Conservation (phyloP, 768 basidiomycete species). For the Pisolithus microcarpus region DNA sequence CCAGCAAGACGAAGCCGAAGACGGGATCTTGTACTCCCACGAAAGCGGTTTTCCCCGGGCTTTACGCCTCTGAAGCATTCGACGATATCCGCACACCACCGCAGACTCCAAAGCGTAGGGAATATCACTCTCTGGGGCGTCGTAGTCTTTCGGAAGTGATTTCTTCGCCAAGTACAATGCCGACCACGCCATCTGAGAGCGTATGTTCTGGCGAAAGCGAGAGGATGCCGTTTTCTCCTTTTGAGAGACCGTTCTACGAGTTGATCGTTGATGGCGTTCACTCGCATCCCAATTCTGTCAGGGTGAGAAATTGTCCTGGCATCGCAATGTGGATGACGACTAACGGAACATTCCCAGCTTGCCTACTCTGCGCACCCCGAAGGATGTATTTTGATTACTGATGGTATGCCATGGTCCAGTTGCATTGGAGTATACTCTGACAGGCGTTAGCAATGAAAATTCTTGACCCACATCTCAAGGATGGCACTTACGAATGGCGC, state of each 20-base stretch:
- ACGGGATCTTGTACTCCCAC: conserved; percentile 4
- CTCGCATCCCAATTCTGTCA: conserved; percentile 83
- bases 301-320: conserved; percentile 40
- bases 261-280: conserved; percentile 90
- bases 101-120: conserved; percentile 34
- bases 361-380: conserved; percentile 80
- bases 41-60: conserved; percentile 12
- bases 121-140: neutral
- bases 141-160: neutral
- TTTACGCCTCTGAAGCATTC: conserved; percentile 52
- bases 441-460: conserved; percentile 64
- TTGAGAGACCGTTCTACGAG: conserved; percentile 76
- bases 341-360: conserved; percentile 37
- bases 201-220: conserved; percentile 29
- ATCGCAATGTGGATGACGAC: neutral
- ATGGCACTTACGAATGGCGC: conserved; percentile 85
- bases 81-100: conserved; percentile 54
- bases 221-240: conserved; percentile 42
- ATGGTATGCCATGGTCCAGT: conserved; percentile 45
- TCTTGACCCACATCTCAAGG: conserved; percentile 74
- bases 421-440: neutral
- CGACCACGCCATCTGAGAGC: conserved; percentile 12
- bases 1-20: conserved; percentile 9
- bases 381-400: conserved; percentile 84
- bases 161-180: conserved; percentile 1